Base-by-base conservation (phyloP, 805 yeast species). In the Pichia kluyveri region DNA sequence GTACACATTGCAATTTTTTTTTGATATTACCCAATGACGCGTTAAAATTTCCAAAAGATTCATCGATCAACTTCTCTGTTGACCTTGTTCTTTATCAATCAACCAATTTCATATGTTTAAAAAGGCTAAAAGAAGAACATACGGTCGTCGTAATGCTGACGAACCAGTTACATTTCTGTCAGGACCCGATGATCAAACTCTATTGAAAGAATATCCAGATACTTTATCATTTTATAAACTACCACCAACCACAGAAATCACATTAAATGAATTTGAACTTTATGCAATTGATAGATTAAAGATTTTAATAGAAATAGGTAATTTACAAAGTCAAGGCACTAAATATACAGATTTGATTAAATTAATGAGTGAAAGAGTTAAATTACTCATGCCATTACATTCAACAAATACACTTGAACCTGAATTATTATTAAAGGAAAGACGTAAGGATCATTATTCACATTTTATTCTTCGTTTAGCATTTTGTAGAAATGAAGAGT, bases 281-380 rank as follows among this genome's bases (percentile, higher is more conserved):
- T 93, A 97, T 96, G 98, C 98, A 5, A 83, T 93, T 47, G 98
- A 91, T 60, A 70, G 99, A 51, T 71, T 91, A 53, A 81, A 83
- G 60, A 78, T 93, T 9, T 71, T 93, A 50, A 76, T 89, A 47
- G 96, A 88, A 60, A 82, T 93, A 44, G 97, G 91, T 59, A 76
- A 87, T 1, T 78, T 85, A 53, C 59, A 75, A 40, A 79, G 83
- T 26, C 73, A 95, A 56, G 80, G 82, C 51, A 79, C 80, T 57
- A 63, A 75, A 1, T 60, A 76, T 42, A 77, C 76, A 54, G 96
- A 89, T 49, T 77, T 79, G 36, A 91, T 83, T 55, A 60, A 68
- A 10, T 68, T 76, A 4, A 69, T 91, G 55, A 79, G 77, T 54
- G 93, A 95, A 1, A 63, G 83, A 44, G 58, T 93, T 39, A 71